phyloP scores from a whole-genome alignment of 2,329 filamentous ascomycete genomes.

The Fusarium papillatum region DNA sequence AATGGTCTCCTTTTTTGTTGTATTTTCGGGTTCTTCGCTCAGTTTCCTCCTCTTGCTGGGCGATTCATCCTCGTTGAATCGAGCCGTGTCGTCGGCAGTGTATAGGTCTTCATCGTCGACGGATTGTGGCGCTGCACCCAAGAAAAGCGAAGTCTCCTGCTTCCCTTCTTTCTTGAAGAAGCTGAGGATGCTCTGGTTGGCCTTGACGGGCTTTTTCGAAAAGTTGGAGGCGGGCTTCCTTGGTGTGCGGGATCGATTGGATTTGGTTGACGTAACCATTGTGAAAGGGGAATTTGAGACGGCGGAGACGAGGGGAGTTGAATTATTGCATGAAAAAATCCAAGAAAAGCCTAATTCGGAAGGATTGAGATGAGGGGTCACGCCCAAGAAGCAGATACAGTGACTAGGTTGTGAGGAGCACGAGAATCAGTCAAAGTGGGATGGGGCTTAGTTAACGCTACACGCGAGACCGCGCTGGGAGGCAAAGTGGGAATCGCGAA shows the following conservation, averaged over 20 bases:
- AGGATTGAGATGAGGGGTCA: background rate
- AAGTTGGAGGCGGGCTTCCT: constrained; percentile 45
- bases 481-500: constrained; percentile 44
- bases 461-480: constrained; percentile 38
- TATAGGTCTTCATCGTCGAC: constrained; percentile 45
- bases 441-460: constrained; percentile 32
- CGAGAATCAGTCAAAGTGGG: constrained; percentile 23
- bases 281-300: constrained; percentile 17
- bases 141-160: constrained; percentile 71
- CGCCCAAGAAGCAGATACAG: background rate
- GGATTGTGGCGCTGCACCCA: constrained; percentile 46
- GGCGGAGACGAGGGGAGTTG: background rate
- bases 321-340: background rate
- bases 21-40: constrained; percentile 36
- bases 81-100: constrained; percentile 41
- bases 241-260: constrained; percentile 48
- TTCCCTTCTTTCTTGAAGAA: constrained; percentile 81
- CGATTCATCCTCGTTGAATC: constrained; percentile 51
- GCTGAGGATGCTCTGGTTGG: constrained; percentile 77
- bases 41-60: constrained; percentile 48
- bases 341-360: background rate
- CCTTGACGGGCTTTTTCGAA: constrained; percentile 54
- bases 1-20: background rate
- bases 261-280: constrained; percentile 53
- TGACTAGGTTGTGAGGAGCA: background rate